These are phyloP conservation scores for Corylus avellana DNA, from an alignment of 306 rosid genomes.

Conservation along the genomic window DNA sequence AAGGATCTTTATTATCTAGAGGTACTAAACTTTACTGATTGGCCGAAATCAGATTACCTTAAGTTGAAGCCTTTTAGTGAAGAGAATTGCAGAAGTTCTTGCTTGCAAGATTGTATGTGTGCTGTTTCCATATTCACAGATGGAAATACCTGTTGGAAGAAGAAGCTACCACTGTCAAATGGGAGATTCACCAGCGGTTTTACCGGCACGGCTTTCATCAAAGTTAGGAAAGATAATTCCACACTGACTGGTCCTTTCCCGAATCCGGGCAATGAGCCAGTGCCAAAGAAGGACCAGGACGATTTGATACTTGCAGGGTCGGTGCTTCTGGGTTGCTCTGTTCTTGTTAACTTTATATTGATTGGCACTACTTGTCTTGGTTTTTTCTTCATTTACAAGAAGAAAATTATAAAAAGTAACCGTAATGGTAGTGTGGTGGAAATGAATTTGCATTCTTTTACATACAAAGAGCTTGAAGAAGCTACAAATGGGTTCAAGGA, in stretches of 20 bases:
- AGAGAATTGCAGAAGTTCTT: constrained; percentile 18
- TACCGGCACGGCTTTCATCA: constrained; percentile 31
- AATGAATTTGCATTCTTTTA: constrained; percentile 23
- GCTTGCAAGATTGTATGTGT: constrained; percentile 28
- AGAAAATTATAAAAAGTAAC: constrained; percentile 5
- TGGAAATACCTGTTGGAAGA: constrained; percentile 9
- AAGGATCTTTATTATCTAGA: too few relatives aligned
- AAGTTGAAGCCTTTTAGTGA: constrained; percentile 8
- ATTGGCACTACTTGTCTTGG: constrained; percentile 18
- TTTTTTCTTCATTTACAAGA: constrained; percentile 14
- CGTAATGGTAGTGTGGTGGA: constrained; percentile 3
- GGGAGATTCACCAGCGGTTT: background rate
- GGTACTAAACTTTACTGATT: background rate
- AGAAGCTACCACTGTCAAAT: constrained; percentile 25
- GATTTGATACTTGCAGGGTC: constrained; percentile 32
- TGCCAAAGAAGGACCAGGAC: constrained; percentile 22
- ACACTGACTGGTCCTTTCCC: background rate
- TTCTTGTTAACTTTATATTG: constrained; percentile 25
- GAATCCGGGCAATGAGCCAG: too few relatives aligned
- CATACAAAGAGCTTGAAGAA: constrained; percentile 25
- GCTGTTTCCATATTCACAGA: constrained; percentile 1
- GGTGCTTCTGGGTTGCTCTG: constrained; percentile 45
- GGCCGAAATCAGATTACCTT: constrained; percentile 38
- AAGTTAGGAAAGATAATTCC: constrained; percentile 31
- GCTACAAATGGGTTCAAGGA: constrained; percentile 39